Evolutionary conservation across 202 grass and related monocot species (phyloP).

Genomic region (Schoenoplectus tabernaemontani): DNA sequence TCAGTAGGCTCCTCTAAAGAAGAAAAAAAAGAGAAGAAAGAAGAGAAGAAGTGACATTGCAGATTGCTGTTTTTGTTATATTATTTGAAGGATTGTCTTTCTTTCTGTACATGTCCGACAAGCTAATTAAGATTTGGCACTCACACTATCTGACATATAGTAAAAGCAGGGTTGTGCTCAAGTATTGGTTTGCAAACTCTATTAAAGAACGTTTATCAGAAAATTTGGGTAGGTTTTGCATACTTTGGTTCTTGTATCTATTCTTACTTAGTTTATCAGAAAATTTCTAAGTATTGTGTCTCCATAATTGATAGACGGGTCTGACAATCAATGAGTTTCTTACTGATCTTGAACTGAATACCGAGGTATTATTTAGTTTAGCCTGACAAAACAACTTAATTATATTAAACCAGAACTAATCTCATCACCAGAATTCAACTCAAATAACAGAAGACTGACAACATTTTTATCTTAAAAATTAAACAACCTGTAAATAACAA

Average conservation of each 20-base stretch:
- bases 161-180: background rate
- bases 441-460: background rate
- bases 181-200: background rate
- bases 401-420: background rate
- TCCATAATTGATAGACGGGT: background rate
- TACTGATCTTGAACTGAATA: background rate
- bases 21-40: slow-evolving; percentile 57
- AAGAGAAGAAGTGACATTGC: slow-evolving; percentile 3
- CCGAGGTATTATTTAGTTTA: background rate
- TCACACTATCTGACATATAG: background rate
- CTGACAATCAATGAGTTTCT: background rate
- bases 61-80: background rate
- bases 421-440: background rate
- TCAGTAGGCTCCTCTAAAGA: slow-evolving; percentile 74
- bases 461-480: background rate
- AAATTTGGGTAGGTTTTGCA: background rate
- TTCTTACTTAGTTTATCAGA: background rate
- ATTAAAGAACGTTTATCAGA: background rate
- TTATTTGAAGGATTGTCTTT: background rate
- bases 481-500: background rate
- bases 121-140: background rate
- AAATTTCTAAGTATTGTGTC: background rate
- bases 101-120: background rate
- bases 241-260: background rate
- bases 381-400: background rate